These are phyloP conservation scores for Saccharomyces hybrid DNA, from an alignment of 1,139 yeast genomes.

Conservation along the genomic window DNA sequence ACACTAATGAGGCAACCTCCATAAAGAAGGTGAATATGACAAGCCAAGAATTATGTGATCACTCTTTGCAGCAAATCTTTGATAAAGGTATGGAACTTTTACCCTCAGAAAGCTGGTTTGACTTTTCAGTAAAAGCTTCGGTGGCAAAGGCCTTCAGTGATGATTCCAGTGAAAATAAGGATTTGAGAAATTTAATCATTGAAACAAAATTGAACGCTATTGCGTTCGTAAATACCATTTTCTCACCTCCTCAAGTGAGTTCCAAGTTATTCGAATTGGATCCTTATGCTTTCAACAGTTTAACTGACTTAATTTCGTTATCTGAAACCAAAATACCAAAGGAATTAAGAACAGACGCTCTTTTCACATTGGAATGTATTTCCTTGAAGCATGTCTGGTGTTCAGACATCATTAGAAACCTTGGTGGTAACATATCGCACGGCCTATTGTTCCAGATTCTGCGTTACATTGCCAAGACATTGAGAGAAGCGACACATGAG, in stretches of 20 bases:
- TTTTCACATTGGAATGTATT: conserved; percentile 63
- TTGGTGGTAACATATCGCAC: conserved; percentile 87
- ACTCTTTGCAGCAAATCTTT: conserved; percentile 55
- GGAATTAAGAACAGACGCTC: conserved; percentile 50
- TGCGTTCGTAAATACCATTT: conserved; percentile 51
- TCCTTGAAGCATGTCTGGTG: conserved; percentile 66
- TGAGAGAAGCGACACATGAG: conserved; percentile 30
- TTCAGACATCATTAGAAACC: conserved; percentile 66
- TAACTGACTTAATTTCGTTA: conserved; percentile 63
- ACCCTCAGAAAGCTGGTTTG: conserved; percentile 58
- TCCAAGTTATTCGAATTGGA: conserved; percentile 64
- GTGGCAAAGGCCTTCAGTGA: conserved; percentile 67
- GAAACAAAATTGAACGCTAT: conserved; percentile 61
- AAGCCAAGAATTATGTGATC: conserved; percentile 44
- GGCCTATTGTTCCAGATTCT: conserved; percentile 72
- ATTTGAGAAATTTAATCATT: conserved; percentile 51
- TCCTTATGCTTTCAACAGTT: conserved; percentile 62
- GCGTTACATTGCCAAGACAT: conserved; percentile 48
- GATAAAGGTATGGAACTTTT: conserved; percentile 51
- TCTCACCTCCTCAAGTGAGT: conserved; percentile 42
- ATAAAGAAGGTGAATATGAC: conserved; percentile 35
- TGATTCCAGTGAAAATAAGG: conserved; percentile 45
- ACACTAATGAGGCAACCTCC: conserved; percentile 6
- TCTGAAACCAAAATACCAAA: conserved; percentile 41
- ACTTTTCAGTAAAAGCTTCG: conserved; percentile 54